phyloP scores from a whole-genome alignment of 768 basidiomycete species.

The Tylopilus balloui region DNA sequence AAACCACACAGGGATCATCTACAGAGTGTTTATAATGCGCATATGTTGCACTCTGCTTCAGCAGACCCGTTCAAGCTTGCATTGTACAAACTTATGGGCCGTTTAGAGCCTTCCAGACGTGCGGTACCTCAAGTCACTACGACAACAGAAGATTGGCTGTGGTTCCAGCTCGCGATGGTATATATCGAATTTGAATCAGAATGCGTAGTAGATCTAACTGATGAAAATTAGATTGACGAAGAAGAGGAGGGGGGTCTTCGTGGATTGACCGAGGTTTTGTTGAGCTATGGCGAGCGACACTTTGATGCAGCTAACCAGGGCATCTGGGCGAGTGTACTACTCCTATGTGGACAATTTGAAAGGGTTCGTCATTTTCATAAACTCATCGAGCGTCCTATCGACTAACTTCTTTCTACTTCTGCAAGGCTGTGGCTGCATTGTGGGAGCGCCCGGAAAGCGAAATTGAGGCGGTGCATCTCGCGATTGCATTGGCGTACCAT shows the following conservation, averaged over 20 bases:
- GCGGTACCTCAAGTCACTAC: conserved; percentile 80
- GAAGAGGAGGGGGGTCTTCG: conserved; percentile 76
- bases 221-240: conserved; percentile 58
- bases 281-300: conserved; percentile 77
- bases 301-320: conserved; percentile 67
- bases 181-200: background rate
- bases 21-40: conserved; percentile 74
- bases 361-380: conserved; percentile 45
- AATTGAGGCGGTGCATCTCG: conserved; percentile 91
- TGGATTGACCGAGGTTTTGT: conserved; percentile 66
- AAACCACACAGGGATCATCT: conserved; percentile 77
- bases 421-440: conserved; percentile 82
- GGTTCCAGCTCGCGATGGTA: conserved; percentile 92
- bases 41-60: conserved; percentile 83
- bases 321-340: conserved; percentile 76
- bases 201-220: conserved; percentile 1
- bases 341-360: conserved; percentile 95
- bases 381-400: no score
- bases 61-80: conserved; percentile 96
- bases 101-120: conserved; percentile 76
- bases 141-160: conserved; percentile 97
- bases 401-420: conserved; percentile 2
- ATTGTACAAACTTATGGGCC: conserved; percentile 92
- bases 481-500: conserved; percentile 88
- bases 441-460: conserved; percentile 86